Percentiles rank a stretch among this genome's conserved stretches.
These are phyloP conservation scores for Coemansia sp. DNA, from an alignment of 192 early-diverging fungal genomes.

Conservation along the genomic window DNA sequence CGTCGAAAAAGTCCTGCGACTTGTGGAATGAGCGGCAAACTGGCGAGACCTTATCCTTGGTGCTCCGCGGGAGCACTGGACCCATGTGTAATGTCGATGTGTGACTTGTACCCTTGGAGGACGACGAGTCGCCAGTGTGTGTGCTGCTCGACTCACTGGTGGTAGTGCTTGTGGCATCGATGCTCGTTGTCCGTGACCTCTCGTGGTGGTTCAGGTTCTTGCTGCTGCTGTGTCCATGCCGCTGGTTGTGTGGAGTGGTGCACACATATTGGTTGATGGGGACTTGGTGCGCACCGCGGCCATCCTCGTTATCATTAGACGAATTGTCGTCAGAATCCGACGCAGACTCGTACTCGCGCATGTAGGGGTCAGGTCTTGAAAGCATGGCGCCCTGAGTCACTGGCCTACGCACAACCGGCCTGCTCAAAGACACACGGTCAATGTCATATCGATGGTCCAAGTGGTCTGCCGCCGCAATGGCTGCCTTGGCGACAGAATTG, in stretches of 20 bases:
- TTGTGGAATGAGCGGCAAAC: conserved; percentile 16
- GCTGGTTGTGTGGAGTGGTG: conserved; percentile 18
- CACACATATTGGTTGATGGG: not conserved
- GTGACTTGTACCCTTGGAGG: conserved; percentile 23
- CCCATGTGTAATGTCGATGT: conserved; percentile 28
- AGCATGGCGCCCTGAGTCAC: conserved; percentile 6
- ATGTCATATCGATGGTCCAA: conserved; percentile 29
- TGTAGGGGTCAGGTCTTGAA: conserved; percentile 20
- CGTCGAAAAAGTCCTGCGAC: conserved; percentile 19
- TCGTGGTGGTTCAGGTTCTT: not conserved
- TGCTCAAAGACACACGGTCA: conserved; percentile 37
- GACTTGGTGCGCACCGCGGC: not conserved
- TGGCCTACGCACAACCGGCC: conserved; percentile 2
- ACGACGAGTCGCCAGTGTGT: conserved; percentile 10
- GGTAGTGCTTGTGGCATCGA: conserved; percentile 5
- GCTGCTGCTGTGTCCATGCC: conserved; percentile 3
- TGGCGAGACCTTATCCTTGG: conserved; percentile 12
- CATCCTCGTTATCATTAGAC: conserved; percentile 14
- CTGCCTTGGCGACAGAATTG: conserved; percentile 29
- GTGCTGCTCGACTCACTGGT: conserved; percentile 20
- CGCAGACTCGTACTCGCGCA: not conserved
- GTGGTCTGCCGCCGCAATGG: conserved; percentile 25
- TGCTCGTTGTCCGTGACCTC: not conserved
- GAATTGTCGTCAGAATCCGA: conserved; percentile 32
- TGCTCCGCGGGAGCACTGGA: conserved; percentile 33